Conservation (phyloP, 805 yeast genomes). For the Ogataea neopini region DNA sequence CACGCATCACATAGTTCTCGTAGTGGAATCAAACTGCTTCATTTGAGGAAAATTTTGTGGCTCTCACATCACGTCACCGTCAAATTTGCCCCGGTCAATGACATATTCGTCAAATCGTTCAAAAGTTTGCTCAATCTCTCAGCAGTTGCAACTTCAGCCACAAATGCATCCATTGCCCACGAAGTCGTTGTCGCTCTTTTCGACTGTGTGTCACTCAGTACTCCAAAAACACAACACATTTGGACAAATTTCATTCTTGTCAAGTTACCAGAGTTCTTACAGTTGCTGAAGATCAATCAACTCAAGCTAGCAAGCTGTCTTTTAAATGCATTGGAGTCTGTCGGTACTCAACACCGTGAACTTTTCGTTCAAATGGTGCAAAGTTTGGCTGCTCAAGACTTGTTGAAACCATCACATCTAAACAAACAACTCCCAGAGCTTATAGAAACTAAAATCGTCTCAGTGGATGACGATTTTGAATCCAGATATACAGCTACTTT, state of each 20-base stretch:
- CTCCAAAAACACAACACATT: slow-evolving; percentile 18
- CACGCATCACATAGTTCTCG: slow-evolving; percentile 4
- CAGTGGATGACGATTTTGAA: slow-evolving; percentile 16
- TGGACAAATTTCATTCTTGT: slow-evolving; percentile 31
- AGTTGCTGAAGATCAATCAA: slow-evolving; percentile 33
- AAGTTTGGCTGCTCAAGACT: slow-evolving; percentile 24
- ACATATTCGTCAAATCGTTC: slow-evolving; percentile 29
- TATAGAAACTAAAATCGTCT: background rate
- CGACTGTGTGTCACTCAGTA: slow-evolving; percentile 30
- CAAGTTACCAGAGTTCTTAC: slow-evolving; percentile 29
- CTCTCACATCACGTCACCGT: slow-evolving; percentile 32
- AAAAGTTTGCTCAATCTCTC: slow-evolving; percentile 32
- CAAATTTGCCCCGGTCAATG: slow-evolving; percentile 25
- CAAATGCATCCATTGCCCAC: slow-evolving; percentile 31
- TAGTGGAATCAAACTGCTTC: slow-evolving; percentile 24
- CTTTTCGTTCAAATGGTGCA: slow-evolving; percentile 21
- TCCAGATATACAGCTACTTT: slow-evolving; percentile 26
- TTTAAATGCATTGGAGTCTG: slow-evolving; percentile 22
- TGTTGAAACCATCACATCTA: slow-evolving; percentile 21
- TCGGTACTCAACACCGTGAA: slow-evolving; percentile 14
- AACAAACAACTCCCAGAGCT: slow-evolving; percentile 10
- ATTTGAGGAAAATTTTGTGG: slow-evolving; percentile 35
- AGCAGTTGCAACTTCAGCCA: slow-evolving; percentile 31
- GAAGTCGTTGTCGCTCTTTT: slow-evolving; percentile 31
- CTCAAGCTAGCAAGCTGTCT: slow-evolving; percentile 28